phyloP scores from a whole-genome alignment of 2,329 filamentous ascomycete species.

The Exserohilum turcica region DNA sequence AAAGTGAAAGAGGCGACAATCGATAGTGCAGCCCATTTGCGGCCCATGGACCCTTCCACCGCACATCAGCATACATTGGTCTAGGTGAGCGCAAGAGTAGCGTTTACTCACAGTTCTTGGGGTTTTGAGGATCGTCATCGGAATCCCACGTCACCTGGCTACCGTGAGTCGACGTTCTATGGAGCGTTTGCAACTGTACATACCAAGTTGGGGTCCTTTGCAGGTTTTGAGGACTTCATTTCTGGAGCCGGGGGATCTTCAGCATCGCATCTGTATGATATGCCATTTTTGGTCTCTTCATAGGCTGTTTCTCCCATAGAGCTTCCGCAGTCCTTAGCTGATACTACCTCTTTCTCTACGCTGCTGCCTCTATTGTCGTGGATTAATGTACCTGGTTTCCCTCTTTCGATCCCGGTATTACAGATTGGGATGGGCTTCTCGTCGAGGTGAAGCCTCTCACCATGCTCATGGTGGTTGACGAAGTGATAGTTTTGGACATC shows the following conservation, averaged over 20 bases:
- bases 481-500: slow-evolving; percentile 45
- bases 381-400: slow-evolving; percentile 12
- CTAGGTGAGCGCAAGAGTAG: not conserved
- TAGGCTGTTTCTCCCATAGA: slow-evolving; percentile 20
- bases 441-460: slow-evolving; percentile 32
- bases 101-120: slow-evolving; percentile 26
- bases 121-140: slow-evolving; percentile 53
- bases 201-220: slow-evolving; percentile 44
- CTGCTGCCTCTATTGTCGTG: slow-evolving; percentile 16
- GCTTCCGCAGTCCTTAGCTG: slow-evolving; percentile 20
- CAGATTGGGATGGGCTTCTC: slow-evolving; percentile 26
- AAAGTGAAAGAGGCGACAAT: slow-evolving; percentile 53
- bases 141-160: slow-evolving; percentile 53
- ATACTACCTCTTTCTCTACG: slow-evolving; percentile 8
- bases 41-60: slow-evolving; percentile 29
- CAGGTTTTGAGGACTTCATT: slow-evolving; percentile 29
- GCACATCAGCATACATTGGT: not conserved
- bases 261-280: slow-evolving; percentile 39
- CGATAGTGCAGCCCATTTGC: slow-evolving; percentile 53
- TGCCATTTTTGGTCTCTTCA: slow-evolving; percentile 36
- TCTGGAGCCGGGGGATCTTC: slow-evolving; percentile 28
- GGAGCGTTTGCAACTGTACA: not conserved
- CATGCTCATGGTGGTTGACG: slow-evolving; percentile 42
- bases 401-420: slow-evolving; percentile 35
- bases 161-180: slow-evolving; percentile 7